phyloP scores from a whole-genome alignment of 192 early-diverging fungal genomes.

The Coemansia sp. region DNA sequence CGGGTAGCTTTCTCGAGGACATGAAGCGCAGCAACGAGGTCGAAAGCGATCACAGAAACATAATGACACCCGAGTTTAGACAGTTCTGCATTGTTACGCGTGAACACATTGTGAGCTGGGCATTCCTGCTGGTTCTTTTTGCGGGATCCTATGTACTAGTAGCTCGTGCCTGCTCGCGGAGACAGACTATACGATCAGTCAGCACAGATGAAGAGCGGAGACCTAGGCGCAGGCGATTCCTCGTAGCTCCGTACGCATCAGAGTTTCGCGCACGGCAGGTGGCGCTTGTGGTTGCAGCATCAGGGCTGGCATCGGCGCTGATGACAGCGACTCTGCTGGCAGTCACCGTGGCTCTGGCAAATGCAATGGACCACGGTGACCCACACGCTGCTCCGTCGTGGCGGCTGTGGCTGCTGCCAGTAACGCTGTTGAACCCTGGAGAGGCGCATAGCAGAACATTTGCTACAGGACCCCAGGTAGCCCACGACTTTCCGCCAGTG shows the following conservation, averaged over 20 bases:
- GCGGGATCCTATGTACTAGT: conserved; percentile 26
- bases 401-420: conserved; percentile 48
- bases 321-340: conserved; percentile 29
- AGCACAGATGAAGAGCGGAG: neutral
- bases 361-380: conserved; percentile 47
- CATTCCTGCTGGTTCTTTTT: conserved; percentile 28
- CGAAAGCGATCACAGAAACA: conserved; percentile 49
- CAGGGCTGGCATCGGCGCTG: conserved; percentile 36
- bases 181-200: neutral
- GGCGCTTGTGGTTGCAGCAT: conserved; percentile 23
- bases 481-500: conserved; percentile 47
- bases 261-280: conserved; percentile 43
- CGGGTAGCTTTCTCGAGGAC: conserved; percentile 34
- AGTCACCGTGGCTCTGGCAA: conserved; percentile 39
- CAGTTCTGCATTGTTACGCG: conserved; percentile 41
- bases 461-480: conserved; percentile 23
- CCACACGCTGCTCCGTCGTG: conserved; percentile 22
- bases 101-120: conserved; percentile 44
- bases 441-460: conserved; percentile 6
- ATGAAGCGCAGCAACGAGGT: conserved; percentile 46
- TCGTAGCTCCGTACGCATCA: conserved; percentile 32
- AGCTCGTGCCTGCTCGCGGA: conserved; percentile 25
- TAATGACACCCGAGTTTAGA: conserved; percentile 50
- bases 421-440: conserved; percentile 33
- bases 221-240: conserved; percentile 3